Percentiles rank a stretch among this genome's conserved stretches.
phyloP scores from a whole-genome alignment of 257 asterid species.

The Haberlea rhodopensis region DNA sequence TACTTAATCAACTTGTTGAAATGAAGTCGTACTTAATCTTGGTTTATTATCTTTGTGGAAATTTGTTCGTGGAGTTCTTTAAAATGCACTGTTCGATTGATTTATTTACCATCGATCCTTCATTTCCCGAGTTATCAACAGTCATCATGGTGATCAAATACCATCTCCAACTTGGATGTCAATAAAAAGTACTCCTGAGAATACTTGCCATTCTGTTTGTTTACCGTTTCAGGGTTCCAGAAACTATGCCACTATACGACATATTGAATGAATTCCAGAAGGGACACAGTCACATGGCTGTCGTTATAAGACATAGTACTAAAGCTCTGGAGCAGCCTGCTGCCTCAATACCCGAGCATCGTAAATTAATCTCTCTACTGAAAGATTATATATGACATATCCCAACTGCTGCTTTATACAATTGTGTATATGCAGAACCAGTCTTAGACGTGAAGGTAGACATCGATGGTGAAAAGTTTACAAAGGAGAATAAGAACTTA shows the following conservation, averaged over 20 bases:
- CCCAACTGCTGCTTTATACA: not conserved
- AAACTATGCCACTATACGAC: slow-evolving; percentile 82
- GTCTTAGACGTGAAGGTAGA: slow-evolving; percentile 67
- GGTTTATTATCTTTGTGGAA: not conserved
- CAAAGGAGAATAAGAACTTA: slow-evolving; percentile 32
- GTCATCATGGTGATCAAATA: not conserved
- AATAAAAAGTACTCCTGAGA: slow-evolving; percentile 1
- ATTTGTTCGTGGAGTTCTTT: not conserved
- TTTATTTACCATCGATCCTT: not conserved
- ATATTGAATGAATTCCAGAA: slow-evolving; percentile 94
- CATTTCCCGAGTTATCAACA: not conserved
- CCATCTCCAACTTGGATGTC: not conserved
- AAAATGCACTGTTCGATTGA: not conserved
- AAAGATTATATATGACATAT: not conserved
- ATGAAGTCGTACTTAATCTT: not conserved
- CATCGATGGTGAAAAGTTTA: slow-evolving; percentile 59
- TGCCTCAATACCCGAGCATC: slow-evolving; percentile 28
- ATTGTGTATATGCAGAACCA: slow-evolving; percentile 25
- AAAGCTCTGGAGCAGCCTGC: slow-evolving; percentile 37
- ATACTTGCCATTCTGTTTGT: slow-evolving; percentile 10
- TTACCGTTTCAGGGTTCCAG: slow-evolving; percentile 55
- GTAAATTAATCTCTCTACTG: slow-evolving; percentile 32
- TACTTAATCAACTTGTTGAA: no score
- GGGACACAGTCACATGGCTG: slow-evolving; percentile 98
- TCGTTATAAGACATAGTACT: slow-evolving; percentile 60